Evolutionary conservation across 768 basidiomycete species (phyloP).

Genomic region (Fomitopsis serialis): DNA sequence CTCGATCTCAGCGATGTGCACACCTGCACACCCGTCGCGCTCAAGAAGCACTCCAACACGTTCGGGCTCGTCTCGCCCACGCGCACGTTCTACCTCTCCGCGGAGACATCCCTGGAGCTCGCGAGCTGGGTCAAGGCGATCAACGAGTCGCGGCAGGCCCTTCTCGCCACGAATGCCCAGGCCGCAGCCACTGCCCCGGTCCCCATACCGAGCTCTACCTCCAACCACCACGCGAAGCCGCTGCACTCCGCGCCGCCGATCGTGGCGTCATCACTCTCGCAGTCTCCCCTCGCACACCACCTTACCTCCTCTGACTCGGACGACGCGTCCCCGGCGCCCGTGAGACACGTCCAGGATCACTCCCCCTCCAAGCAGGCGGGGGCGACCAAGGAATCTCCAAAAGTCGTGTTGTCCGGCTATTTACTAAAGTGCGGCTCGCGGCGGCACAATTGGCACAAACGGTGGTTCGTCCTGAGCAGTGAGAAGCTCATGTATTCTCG

Average conservation of each 20-base stretch:
- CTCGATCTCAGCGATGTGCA: conserved; percentile 87
- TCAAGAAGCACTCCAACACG: conserved; percentile 86
- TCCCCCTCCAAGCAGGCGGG: conserved; percentile 40
- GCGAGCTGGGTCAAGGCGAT: conserved; percentile 81
- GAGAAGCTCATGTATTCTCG: conserved; percentile 84
- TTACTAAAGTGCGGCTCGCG: conserved; percentile 96
- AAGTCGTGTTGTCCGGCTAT: conserved; percentile 83
- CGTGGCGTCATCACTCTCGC: conserved; percentile 44
- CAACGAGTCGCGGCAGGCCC: conserved; percentile 64
- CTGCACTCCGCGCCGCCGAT: conserved; percentile 28
- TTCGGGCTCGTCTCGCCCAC: conserved; percentile 90
- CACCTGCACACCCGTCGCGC: conserved; percentile 77
- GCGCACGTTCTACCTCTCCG: conserved; percentile 90
- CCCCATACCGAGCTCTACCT: conserved; percentile 35
- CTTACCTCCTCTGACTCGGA: conserved; percentile 80
- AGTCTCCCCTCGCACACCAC: conserved; percentile 36
- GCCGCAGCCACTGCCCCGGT: conserved; percentile 50
- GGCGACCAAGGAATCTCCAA: conserved; percentile 52
- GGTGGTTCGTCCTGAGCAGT: conserved; percentile 93
- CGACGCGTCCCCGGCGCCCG: conserved; percentile 48
- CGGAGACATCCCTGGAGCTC: conserved; percentile 64
- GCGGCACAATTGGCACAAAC: conserved; percentile 90
- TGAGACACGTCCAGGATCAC: conserved; percentile 16
- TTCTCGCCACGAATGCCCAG: conserved; percentile 60
- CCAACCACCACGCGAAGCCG: conserved; percentile 17